Evolutionary conservation across 495 filamentous ascomycete genomes (phyloP).

Genomic region (Apodospora peruviana): DNA sequence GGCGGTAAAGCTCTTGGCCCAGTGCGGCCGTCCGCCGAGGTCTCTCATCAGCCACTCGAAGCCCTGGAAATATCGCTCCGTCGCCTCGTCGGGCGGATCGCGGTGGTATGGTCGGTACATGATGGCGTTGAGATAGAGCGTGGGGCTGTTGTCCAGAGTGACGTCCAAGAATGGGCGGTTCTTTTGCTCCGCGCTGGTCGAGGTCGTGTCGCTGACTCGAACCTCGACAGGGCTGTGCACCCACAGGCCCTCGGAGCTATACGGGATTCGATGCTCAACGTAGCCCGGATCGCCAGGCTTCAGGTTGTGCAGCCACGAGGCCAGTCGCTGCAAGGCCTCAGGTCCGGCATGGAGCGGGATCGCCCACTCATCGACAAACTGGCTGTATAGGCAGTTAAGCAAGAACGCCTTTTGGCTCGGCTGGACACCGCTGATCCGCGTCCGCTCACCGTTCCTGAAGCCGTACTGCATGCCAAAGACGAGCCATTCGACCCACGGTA

Average conservation of each 20-base stretch:
- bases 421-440: conserved; percentile 61
- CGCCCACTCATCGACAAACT: conserved; percentile 98
- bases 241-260: conserved; percentile 69
- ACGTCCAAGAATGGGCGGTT: conserved; percentile 75
- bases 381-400: conserved; percentile 94
- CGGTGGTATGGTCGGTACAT: conserved; percentile 83
- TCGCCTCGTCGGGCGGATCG: conserved; percentile 66
- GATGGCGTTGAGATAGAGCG: conserved; percentile 92
- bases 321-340: conserved; percentile 77
- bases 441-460: conserved; percentile 62
- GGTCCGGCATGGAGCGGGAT: conserved; percentile 84
- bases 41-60: conserved; percentile 97
- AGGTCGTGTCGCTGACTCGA: conserved; percentile 69
- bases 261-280: conserved; percentile 68
- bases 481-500: conserved; percentile 87
- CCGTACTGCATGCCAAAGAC: conserved; percentile 95
- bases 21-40: conserved; percentile 84
- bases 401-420: conserved; percentile 71
- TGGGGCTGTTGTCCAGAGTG: conserved; percentile 56
- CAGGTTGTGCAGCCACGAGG: conserved; percentile 74
- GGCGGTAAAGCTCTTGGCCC: conserved; percentile 89
- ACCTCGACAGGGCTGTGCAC: conserved; percentile 95
- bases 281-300: conserved; percentile 44
- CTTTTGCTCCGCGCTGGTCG: conserved; percentile 27
- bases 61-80: conserved; percentile 76